These are phyloP conservation scores for Pterocarpus macrocarpus DNA, from an alignment of 306 rosid genomes.

Conservation along the genomic window DNA sequence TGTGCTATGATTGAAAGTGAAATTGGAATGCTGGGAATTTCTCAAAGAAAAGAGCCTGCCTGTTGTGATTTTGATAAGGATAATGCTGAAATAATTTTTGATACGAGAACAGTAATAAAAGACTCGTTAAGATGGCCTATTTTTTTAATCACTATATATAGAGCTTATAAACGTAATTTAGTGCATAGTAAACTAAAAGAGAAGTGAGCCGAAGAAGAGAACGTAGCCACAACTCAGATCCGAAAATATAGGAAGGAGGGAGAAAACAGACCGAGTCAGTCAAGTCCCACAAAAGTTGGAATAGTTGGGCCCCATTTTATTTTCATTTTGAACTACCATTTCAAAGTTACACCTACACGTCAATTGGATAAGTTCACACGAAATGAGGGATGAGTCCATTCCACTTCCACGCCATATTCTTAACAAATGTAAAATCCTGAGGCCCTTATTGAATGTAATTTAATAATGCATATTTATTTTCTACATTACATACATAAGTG, in stretches of 20 bases:
- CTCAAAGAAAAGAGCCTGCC: too few species aligned
- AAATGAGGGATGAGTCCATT: slow-evolving; percentile 37
- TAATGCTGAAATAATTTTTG: too few species aligned
- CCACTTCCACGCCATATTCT: slow-evolving; percentile 10
- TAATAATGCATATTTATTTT: too few species aligned
- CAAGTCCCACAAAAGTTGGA: background rate
- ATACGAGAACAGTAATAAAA: too few species aligned
- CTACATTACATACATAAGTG: too few species aligned
- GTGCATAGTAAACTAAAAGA: background rate
- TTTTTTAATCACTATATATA: too few species aligned
- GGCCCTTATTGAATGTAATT: too few species aligned
- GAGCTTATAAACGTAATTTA: too few species aligned
- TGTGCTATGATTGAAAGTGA: too few species aligned
- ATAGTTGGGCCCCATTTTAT: slow-evolving; percentile 34
- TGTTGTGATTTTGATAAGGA: too few species aligned
- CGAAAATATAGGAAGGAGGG: slow-evolving; percentile 11
- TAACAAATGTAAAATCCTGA: background rate
- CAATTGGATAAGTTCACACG: slow-evolving; percentile 58
- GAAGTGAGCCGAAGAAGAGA: slow-evolving; percentile 28
- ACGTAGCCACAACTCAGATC: background rate
- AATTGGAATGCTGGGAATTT: too few species aligned
- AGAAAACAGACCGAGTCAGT: slow-evolving; percentile 10
- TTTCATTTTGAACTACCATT: background rate
- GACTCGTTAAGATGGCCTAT: too few species aligned
- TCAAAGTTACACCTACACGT: slow-evolving; percentile 33